Conservation (phyloP, 2,329 filamentous ascomycete genomes). For the Mycocentrospora acerina region DNA sequence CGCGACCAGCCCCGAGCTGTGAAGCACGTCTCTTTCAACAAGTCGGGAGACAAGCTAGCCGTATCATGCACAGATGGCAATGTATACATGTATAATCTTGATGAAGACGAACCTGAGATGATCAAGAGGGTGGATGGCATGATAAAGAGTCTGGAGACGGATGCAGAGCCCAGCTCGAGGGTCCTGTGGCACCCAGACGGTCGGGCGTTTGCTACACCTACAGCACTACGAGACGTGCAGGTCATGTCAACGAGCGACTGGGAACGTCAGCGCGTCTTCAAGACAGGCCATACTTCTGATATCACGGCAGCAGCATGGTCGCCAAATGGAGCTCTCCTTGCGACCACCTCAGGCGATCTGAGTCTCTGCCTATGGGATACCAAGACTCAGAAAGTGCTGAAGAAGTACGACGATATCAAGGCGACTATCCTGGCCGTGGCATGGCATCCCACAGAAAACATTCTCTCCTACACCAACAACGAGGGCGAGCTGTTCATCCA, state of each 20-base stretch:
- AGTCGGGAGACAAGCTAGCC: constrained; percentile 71
- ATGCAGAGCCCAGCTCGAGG: constrained; percentile 72
- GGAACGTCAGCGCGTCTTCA: constrained; percentile 80
- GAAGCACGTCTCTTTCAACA: constrained; percentile 90
- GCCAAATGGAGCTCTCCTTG: constrained; percentile 86
- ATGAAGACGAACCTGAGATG: constrained; percentile 75
- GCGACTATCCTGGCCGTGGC: constrained; percentile 80
- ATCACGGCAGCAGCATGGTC: constrained; percentile 91
- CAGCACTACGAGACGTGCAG: constrained; percentile 74
- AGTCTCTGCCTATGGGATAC: constrained; percentile 85
- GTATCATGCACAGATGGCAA: constrained; percentile 87
- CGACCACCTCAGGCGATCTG: constrained; percentile 58
- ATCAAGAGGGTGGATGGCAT: constrained; percentile 83
- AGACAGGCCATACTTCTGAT: constrained; percentile 76
- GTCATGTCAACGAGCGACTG: constrained; percentile 87
- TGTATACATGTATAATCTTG: constrained; percentile 86
- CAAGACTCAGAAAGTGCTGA: constrained; percentile 78
- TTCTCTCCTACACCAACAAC: constrained; percentile 86
- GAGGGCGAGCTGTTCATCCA: constrained; percentile 94
- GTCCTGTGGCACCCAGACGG: constrained; percentile 94
- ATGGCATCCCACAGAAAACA: constrained; percentile 90
- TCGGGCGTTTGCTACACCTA: constrained; percentile 82
- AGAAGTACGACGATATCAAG: constrained; percentile 68
- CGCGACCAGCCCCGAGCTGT: constrained; percentile 82
- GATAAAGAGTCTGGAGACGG: constrained; percentile 75